Evolutionary conservation across 768 basidiomycete genomes (phyloP).

Genomic region (Kwoniella sp.): DNA sequence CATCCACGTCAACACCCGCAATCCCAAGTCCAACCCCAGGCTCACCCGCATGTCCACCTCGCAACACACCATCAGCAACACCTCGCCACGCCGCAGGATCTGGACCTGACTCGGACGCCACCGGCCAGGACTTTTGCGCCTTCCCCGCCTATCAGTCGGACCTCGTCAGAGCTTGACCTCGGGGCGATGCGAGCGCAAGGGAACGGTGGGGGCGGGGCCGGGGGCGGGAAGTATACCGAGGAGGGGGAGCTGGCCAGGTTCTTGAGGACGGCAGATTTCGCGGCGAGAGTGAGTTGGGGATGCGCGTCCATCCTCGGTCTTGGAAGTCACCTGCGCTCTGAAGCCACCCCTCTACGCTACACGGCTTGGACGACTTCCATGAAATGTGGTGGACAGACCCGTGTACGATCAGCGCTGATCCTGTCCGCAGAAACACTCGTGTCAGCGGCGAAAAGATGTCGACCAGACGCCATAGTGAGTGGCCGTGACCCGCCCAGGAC

Average conservation of each 20-base stretch:
- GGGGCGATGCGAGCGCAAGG: background rate
- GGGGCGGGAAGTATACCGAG: constrained; percentile 3
- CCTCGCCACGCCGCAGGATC: constrained; percentile 2
- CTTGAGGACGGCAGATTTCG: constrained; percentile 44
- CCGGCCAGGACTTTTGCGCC: constrained; percentile 24
- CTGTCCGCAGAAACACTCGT: constrained; percentile 40
- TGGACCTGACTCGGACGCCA: constrained; percentile 13
- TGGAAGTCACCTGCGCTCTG: no score
- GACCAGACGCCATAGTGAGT: constrained; percentile 48
- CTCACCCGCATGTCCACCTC: no score
- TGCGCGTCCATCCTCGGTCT: no score
- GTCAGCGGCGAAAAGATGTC: constrained; percentile 46
- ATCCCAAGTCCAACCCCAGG: no score
- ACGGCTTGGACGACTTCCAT: no score
- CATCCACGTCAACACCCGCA: no score
- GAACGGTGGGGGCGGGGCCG: background rate
- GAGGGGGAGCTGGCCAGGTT: constrained; percentile 31
- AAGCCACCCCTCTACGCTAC: no score
- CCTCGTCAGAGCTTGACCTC: background rate
- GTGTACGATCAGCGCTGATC: background rate
- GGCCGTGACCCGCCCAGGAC: background rate
- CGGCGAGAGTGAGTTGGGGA: constrained; percentile 36
- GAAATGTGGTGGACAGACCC: background rate
- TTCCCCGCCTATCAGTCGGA: constrained; percentile 17
- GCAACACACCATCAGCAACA: no score